These are phyloP conservation scores for Oxalis stricta DNA, from an alignment of 441 rosid species.

Conservation along the genomic window DNA sequence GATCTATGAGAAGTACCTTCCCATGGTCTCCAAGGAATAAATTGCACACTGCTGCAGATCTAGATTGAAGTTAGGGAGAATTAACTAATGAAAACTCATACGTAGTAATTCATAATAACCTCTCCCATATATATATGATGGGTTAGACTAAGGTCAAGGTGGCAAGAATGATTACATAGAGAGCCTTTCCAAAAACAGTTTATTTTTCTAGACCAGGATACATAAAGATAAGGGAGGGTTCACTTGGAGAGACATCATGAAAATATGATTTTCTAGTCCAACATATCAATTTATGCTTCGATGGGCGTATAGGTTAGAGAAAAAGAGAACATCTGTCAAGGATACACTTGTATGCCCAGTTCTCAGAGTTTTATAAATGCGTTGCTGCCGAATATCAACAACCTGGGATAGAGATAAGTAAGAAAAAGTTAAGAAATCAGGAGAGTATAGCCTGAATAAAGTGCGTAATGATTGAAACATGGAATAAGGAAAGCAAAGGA, in stretches of 20 bases:
- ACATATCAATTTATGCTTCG: background rate
- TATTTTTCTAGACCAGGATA: background rate
- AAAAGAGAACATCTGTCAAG: slow-evolving; percentile 15
- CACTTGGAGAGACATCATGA: background rate
- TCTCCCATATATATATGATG: background rate
- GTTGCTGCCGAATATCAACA: slow-evolving; percentile 48
- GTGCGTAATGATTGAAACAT: too few relatives aligned
- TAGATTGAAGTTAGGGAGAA: slow-evolving; percentile 33
- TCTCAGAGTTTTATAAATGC: slow-evolving; percentile 72
- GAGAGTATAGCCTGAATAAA: too few relatives aligned
- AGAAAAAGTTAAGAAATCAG: slow-evolving; percentile 6
- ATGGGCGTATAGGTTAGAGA: background rate
- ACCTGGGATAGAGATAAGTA: slow-evolving; percentile 36
- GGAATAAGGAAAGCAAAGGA: background rate
- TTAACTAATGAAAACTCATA: background rate
- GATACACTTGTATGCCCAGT: slow-evolving; percentile 84
- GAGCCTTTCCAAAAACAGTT: background rate
- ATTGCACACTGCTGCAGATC: slow-evolving; percentile 86
- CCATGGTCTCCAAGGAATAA: slow-evolving; percentile 94
- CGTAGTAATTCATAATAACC: background rate
- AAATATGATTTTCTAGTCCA: slow-evolving; percentile 5
- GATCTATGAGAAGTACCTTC: slow-evolving; percentile 39
- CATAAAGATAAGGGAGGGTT: background rate
- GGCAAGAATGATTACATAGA: background rate
- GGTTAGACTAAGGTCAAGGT: background rate